These are phyloP conservation scores for Platanthera guangdongensis DNA, from an alignment of 106 monocot species.

Conservation along the genomic window DNA sequence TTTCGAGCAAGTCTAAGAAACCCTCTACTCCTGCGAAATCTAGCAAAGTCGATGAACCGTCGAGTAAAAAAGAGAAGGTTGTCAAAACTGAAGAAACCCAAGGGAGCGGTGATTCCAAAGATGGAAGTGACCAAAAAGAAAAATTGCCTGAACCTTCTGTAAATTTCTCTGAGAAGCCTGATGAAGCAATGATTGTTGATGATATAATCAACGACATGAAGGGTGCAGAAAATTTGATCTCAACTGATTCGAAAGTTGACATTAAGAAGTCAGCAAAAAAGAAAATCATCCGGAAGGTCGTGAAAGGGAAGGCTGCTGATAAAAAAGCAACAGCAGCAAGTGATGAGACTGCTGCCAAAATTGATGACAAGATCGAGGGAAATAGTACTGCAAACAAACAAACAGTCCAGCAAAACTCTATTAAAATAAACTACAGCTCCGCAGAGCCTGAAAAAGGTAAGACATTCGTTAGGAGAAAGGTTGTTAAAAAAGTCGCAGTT, in stretches of 20 bases:
- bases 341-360: constrained; percentile 17
- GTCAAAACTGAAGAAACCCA: constrained; percentile 13
- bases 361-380: constrained; percentile 25
- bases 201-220: constrained; percentile 10
- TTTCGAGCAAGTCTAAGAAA: constrained; percentile 12
- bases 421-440: constrained; percentile 10
- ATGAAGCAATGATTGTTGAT: constrained; percentile 10
- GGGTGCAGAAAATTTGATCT: constrained; percentile 1
- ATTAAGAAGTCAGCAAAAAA: constrained; percentile 34
- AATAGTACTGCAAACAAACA: constrained; percentile 17
- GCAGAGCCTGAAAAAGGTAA: constrained; percentile 15
- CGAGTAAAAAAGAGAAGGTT: constrained; percentile 21
- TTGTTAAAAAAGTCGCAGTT: constrained; percentile 23
- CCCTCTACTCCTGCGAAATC: constrained; percentile 14
- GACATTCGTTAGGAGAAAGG: constrained; percentile 36
- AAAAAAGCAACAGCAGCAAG: constrained; percentile 27
- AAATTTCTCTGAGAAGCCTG: constrained; percentile 14
- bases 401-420: constrained; percentile 8
- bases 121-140: constrained; percentile 19
- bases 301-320: constrained; percentile 34
- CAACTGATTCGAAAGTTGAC: constrained; percentile 6
- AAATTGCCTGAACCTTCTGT: constrained; percentile 19
- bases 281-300: constrained; percentile 47
- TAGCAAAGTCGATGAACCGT: constrained; percentile 15
- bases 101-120: constrained; percentile 11